Conservation (phyloP, 2,329 filamentous ascomycete genomes). For the Fusarium heterosporum region DNA sequence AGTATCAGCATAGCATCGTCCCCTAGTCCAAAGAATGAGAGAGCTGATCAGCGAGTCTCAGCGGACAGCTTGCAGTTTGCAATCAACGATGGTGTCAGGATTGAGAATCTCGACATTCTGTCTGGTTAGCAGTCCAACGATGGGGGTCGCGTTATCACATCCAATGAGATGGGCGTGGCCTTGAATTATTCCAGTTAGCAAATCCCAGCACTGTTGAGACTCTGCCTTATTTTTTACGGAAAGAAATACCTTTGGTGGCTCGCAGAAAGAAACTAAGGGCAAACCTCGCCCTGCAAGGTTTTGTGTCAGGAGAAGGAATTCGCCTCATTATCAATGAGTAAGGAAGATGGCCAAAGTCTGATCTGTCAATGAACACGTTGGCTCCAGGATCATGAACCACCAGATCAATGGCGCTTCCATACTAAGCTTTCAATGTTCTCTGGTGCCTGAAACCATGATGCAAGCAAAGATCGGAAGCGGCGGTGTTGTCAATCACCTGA, state of each 20-base stretch:
- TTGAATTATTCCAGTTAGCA: constrained; percentile 8
- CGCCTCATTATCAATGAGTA: constrained; percentile 75
- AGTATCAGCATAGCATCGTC: background rate
- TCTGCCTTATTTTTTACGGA: background rate
- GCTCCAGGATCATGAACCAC: constrained; percentile 76
- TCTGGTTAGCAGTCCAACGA: background rate
- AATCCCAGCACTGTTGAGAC: background rate
- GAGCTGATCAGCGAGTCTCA: background rate
- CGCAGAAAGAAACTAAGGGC: constrained; percentile 62
- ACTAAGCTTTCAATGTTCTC: background rate
- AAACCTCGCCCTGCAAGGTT: constrained; percentile 58
- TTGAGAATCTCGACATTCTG: background rate
- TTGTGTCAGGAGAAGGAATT: constrained; percentile 58
- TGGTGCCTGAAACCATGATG: background rate
- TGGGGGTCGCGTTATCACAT: background rate
- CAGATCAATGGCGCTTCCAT: constrained; percentile 72
- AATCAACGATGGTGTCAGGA: background rate
- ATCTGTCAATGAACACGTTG: constrained; percentile 76
- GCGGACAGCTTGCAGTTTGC: background rate
- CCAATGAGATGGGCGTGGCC: background rate
- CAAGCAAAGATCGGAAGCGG: background rate
- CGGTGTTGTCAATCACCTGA: background rate
- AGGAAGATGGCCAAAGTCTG: constrained; percentile 68
- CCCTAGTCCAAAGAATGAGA: background rate
- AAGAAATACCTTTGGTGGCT: constrained; percentile 35